Base-by-base conservation (phyloP, 352 stramenopile genomes). In the Blastocystis sp. region DNA sequence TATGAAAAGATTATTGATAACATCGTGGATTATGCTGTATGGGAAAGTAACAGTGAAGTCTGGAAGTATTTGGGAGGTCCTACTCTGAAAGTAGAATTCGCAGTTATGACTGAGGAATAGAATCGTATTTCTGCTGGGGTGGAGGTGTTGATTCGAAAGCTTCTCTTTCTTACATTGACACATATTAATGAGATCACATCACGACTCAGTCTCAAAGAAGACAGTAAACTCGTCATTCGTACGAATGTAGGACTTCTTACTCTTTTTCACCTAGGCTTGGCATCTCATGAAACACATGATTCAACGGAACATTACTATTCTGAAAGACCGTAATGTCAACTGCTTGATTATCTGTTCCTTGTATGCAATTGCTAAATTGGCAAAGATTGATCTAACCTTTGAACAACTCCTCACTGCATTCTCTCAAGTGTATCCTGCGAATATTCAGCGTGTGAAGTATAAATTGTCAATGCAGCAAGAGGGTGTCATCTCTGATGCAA, bases 1-100 rank as follows among this genome's bases (percentile, higher is more conserved):
- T 22, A 33, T 17, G 3, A 15, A 15, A 22, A 81, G 70, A 81
- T 60, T 27, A 53, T 64, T 27, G 42, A 81, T n/a, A 24, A 53
- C 13, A 81, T 81, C 27, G 44, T 81, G 4, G 51, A 81, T 40
- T 81, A 56, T 24, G 70, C 70, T 22, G 54, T 81, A 11, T 81
- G 70, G 70, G 33, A 64, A 33, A 19, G 22, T 19, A 30, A 24
- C 27, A 81, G 70, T 56, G 51, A 60, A 22, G 54, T 81, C n/a
- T 81, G 70, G 70, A 24, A 60, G 9, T 81, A 33, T 40, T 30
- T 81, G 7, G 70, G 70, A 22, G 9, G 40, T 48, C 40, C 40
- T 48, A 64, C 27, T 11, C 42, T 13, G 70, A 56, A 60, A 37
- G 22, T 42, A 54, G 40, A 17, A 22, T 1, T 51, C 9, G 59